A percentile compares a stretch with the other conserved stretches of the same genome.
These are phyloP conservation scores for Tephrocybe sp. DNA, from an alignment of 768 basidiomycete species.

Conservation along the genomic window DNA sequence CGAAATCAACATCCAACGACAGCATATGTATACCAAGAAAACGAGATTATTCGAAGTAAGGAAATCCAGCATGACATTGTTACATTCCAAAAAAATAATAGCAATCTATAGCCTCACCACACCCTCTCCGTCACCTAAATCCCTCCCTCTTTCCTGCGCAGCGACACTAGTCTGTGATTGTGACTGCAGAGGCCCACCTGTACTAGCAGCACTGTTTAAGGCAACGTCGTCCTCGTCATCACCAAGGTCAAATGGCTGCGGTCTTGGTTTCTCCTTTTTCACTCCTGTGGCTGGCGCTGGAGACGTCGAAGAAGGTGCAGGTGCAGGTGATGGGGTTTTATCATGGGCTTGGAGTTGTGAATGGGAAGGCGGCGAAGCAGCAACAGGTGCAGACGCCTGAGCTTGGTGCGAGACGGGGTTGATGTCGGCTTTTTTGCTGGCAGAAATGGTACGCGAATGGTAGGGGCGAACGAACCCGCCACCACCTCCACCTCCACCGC, in stretches of 20 bases:
- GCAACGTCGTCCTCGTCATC: conserved; percentile 23
- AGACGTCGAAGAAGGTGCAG: background rate
- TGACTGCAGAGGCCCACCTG: background rate
- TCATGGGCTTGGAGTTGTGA: background rate
- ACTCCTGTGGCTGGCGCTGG: background rate
- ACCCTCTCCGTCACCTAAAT: background rate
- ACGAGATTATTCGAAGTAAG: too few relatives aligned
- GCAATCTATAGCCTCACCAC: background rate
- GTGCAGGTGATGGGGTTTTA: conserved; percentile 15
- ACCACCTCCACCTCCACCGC: conserved; percentile 13
- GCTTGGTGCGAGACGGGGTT: conserved; percentile 45
- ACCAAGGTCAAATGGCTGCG: conserved; percentile 23
- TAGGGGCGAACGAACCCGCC: conserved; percentile 33
- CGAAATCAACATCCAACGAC: too few relatives aligned
- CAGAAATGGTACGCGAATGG: conserved; percentile 13
- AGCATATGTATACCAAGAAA: too few relatives aligned
- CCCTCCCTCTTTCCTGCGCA: background rate
- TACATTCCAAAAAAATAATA: background rate
- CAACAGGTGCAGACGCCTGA: conserved; percentile 25
- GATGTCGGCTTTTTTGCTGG: conserved; percentile 22
- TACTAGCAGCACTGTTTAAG: background rate
- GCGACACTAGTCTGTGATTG: background rate
- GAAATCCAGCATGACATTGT: background rate
- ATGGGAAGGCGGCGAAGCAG: background rate
- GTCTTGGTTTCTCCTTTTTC: conserved; percentile 13